These are phyloP conservation scores for Kluyveromyces marxianus DNA, from an alignment of 1,139 yeast genomes.

Conservation along the genomic window DNA sequence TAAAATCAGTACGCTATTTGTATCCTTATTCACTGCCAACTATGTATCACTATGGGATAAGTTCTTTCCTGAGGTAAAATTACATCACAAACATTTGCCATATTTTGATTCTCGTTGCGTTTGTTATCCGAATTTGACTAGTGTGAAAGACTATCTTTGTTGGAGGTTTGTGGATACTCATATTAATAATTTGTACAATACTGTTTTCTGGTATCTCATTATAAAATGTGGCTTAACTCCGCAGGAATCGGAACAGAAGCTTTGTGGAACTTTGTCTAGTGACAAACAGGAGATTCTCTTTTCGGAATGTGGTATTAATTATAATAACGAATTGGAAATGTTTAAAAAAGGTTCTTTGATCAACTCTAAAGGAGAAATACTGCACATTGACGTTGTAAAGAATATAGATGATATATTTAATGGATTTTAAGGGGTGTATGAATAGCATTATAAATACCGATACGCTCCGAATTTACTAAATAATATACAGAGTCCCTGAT, in stretches of 20 bases:
- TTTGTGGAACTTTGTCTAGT: conserved; percentile 63
- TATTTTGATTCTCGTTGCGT: conserved; percentile 91
- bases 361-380: conserved; percentile 44
- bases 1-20: conserved; percentile 74
- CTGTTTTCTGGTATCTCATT: conserved; percentile 86
- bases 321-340: conserved; percentile 83
- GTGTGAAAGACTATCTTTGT: conserved; percentile 70
- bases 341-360: conserved; percentile 80
- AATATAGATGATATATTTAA: conserved; percentile 31
- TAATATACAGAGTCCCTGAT: conserved; percentile 7
- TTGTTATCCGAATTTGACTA: conserved; percentile 57
- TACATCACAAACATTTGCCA: conserved; percentile 49
- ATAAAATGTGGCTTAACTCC: conserved; percentile 61
- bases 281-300: conserved; percentile 88
- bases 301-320: conserved; percentile 70
- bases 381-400: conserved; percentile 35
- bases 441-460: neutral
- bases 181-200: conserved; percentile 87
- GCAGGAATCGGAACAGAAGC: conserved; percentile 65
- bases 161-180: conserved; percentile 99
- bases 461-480: conserved; percentile 9
- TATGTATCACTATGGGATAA: conserved; percentile 63
- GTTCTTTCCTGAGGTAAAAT: conserved; percentile 43
- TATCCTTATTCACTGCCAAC: conserved; percentile 71
- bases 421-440: conserved; percentile 14